These are phyloP conservation scores for Corrigiola litoralis DNA, from an alignment of 179 eudicot genomes.

Conservation along the genomic window DNA sequence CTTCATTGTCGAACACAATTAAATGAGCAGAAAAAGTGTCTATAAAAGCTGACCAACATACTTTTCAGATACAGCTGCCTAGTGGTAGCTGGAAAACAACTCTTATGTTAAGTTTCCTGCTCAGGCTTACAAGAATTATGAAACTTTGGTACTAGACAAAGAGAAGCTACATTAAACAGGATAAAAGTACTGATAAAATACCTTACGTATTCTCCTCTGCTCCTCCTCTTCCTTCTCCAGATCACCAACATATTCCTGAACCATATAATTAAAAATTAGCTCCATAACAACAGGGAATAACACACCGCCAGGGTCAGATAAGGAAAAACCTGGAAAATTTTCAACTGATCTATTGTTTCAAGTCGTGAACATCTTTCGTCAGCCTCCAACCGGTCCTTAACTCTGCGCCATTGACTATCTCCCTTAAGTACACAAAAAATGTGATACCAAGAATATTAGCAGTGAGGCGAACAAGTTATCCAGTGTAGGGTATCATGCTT, in stretches of 20 bases:
- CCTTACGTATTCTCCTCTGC: conserved; percentile 78
- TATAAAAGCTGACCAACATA: too few relatives aligned
- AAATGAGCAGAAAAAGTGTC: too few relatives aligned
- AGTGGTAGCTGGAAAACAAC: too few relatives aligned
- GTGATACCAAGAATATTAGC: background rate
- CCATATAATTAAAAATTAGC: conserved; percentile 14
- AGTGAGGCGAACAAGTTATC: conserved; percentile 1
- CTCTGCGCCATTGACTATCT: conserved; percentile 95
- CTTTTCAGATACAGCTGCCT: too few relatives aligned
- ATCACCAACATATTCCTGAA: conserved; percentile 85
- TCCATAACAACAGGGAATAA: background rate
- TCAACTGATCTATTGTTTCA: conserved; percentile 83
- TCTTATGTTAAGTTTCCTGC: too few relatives aligned
- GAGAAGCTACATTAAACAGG: background rate
- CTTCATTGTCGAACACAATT: too few relatives aligned
- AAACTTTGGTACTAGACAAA: background rate
- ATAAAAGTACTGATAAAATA: conserved; percentile 14
- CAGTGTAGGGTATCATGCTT: background rate
- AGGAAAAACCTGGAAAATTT: conserved; percentile 70
- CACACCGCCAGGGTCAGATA: conserved; percentile 1
- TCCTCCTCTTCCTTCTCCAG: conserved; percentile 97
- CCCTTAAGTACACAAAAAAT: conserved; percentile 42
- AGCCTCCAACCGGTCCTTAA: conserved; percentile 85
- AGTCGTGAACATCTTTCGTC: conserved; percentile 90
- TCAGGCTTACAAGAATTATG: background rate